These are phyloP conservation scores for Coniochaeta pulveracea DNA, from an alignment of 2,329 filamentous ascomycete species.

Conservation along the genomic window DNA sequence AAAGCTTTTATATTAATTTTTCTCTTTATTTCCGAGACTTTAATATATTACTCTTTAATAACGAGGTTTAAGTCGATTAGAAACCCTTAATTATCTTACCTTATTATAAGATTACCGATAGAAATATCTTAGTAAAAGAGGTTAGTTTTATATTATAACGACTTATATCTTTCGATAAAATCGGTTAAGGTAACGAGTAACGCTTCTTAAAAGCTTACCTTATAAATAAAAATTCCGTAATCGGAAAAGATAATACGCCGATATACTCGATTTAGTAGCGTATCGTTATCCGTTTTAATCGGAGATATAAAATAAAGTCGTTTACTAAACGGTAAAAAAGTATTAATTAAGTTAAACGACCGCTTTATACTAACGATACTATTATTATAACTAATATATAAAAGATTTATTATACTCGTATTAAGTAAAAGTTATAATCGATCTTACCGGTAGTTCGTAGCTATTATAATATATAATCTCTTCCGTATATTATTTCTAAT, in stretches of 20 bases:
- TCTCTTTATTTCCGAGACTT: conserved; percentile 23
- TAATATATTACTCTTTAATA: conserved; percentile 20
- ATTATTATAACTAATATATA: conserved; percentile 1
- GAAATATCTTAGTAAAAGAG: conserved; percentile 32
- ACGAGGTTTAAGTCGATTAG: conserved; percentile 29
- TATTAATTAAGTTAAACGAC: conserved; percentile 14
- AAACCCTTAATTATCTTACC: conserved; percentile 25
- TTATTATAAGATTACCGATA: conserved; percentile 33
- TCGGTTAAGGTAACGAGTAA: conserved; percentile 23
- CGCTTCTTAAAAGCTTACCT: conserved; percentile 22
- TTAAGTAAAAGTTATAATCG: conserved; percentile 11
- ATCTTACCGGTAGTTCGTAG: conserved; percentile 17
- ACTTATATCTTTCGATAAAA: conserved; percentile 26
- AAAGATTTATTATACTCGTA: neutral
- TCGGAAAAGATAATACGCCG: conserved; percentile 26
- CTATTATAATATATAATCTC: conserved; percentile 18
- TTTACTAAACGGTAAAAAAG: conserved; percentile 17
- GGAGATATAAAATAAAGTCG: conserved; percentile 17
- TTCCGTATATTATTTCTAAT: conserved; percentile 19
- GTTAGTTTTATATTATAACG: conserved; percentile 18
- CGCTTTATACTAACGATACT: conserved; percentile 14
- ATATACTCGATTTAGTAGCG: conserved; percentile 24
- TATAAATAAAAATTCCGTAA: conserved; percentile 28
- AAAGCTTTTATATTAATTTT: conserved; percentile 32
- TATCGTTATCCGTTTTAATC: conserved; percentile 12